Evolutionary conservation across 176 grass and related monocot species (phyloP), one percentile per base, ranked within the genome.

Genomic region (Triticum monococcum): DNA sequence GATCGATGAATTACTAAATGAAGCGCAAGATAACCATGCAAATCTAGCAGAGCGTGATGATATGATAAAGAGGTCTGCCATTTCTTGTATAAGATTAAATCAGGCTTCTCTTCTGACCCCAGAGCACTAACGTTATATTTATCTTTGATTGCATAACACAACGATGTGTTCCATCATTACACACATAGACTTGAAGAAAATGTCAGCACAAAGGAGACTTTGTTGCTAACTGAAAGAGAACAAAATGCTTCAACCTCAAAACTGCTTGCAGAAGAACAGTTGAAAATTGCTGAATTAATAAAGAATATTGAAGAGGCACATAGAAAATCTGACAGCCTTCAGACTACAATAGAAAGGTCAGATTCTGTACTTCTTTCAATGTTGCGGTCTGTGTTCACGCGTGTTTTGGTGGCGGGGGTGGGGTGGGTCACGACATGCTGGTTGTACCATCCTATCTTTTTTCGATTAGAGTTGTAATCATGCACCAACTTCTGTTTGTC

Each of bases 171-270:
- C 67, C 33, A 37, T 86, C 36, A 77, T 41, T 57, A 20, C 56
- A 36, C 20, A 26, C 36, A 71, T 84, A 91, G 85, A 85, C 85
- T 91, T 30, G 85, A 91, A 81, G 89, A 87, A 84, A 88, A 84
- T 64, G 36, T 91, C 36, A 78, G 62, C 80, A 59, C 64, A 88
- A 91, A 87, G 45, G 89, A 91, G 72, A 82, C 85, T 81, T 68
- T 91, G 65, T 87, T 91, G 38, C 85, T 80, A 91, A 88, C 85
- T 80, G 89, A 87, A 88, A 84, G 79, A 79, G 85, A 91, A 91
- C 85, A 91, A 63, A 88, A 88, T 87, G 68, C 68, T 76, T 91
- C 85, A 72, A 81, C 75, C 48, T 69, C 84, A 91, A 91, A 80
- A 75, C 75, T 91, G 66, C 81, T 84, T 68, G 64, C 76, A 50